Evolutionary conservation across 164 flowering plant species (phyloP).

Genomic region (Umbellularia californica): DNA sequence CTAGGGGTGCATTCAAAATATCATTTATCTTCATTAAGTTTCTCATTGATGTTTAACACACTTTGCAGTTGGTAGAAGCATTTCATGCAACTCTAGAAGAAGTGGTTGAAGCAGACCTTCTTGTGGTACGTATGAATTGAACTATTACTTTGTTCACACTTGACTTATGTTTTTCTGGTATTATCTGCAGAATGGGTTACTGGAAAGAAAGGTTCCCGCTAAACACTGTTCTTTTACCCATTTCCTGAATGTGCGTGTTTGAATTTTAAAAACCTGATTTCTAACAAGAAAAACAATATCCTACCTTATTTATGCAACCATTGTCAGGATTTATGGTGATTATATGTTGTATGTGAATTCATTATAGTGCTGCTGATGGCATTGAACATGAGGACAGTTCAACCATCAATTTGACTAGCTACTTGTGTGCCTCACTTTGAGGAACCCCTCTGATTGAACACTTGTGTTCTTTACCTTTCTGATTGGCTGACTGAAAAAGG

Average conservation of each 20-base stretch:
- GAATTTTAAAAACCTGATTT: no score
- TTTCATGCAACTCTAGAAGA: conserved; percentile 98
- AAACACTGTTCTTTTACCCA: neutral
- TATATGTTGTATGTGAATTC: neutral
- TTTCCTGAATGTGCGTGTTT: neutral
- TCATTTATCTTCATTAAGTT: neutral
- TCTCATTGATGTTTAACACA: neutral
- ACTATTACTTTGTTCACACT: neutral
- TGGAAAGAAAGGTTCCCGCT: neutral
- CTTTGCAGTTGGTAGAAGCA: conserved; percentile 81
- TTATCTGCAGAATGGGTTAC: neutral
- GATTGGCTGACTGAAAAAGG: no score
- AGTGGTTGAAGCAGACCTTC: conserved; percentile 94
- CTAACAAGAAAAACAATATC: neutral
- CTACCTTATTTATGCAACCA: neutral
- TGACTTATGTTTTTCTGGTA: neutral
- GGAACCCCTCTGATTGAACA: neutral
- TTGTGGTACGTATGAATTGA: conserved; percentile 56
- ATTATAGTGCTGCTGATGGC: neutral
- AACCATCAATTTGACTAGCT: neutral
- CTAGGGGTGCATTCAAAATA: neutral
- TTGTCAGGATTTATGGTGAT: neutral
- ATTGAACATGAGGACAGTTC: neutral
- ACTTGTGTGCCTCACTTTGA: neutral
- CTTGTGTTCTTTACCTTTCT: no score